phyloP scores from a whole-genome alignment of 2,329 filamentous ascomycete genomes.

The Colletotrichum coccodes region DNA sequence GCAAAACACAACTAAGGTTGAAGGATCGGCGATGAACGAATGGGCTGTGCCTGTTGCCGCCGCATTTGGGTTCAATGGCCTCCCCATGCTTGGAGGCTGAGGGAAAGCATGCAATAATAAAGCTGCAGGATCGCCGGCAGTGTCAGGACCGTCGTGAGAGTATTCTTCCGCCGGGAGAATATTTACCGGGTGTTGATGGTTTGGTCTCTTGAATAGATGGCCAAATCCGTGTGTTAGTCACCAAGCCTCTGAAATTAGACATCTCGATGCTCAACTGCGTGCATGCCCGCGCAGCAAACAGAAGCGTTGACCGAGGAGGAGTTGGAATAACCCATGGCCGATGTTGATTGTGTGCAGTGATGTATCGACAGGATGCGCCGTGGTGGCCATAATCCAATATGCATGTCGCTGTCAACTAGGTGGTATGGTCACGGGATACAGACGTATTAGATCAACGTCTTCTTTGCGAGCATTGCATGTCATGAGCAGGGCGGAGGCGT shows the following conservation, averaged over 20 bases:
- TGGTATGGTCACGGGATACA: slow-evolving; percentile 12
- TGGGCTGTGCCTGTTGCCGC: slow-evolving; percentile 23
- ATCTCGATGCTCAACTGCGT: neutral
- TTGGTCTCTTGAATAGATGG: neutral
- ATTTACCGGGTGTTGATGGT: neutral
- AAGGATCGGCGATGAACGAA: slow-evolving; percentile 33
- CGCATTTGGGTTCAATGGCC: slow-evolving; percentile 30
- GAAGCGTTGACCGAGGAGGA: neutral
- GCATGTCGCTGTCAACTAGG: neutral
- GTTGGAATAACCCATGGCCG: neutral
- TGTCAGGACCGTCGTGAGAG: neutral
- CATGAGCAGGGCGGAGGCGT: neutral
- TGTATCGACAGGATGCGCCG: neutral
- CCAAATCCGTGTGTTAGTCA: neutral
- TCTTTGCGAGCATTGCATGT: slow-evolving; percentile 10
- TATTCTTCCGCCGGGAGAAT: neutral
- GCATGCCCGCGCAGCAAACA: neutral
- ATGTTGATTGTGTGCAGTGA: neutral
- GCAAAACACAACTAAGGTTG: slow-evolving; percentile 23
- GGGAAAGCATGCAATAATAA: slow-evolving; percentile 23
- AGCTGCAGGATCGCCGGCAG: slow-evolving; percentile 21
- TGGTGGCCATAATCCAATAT: neutral
- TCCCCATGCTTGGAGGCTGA: slow-evolving; percentile 21
- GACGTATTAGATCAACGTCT: slow-evolving; percentile 11
- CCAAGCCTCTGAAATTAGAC: neutral